Conservation (phyloP, 2,329 filamentous ascomycete species). For the Aspergillus caelatus region DNA sequence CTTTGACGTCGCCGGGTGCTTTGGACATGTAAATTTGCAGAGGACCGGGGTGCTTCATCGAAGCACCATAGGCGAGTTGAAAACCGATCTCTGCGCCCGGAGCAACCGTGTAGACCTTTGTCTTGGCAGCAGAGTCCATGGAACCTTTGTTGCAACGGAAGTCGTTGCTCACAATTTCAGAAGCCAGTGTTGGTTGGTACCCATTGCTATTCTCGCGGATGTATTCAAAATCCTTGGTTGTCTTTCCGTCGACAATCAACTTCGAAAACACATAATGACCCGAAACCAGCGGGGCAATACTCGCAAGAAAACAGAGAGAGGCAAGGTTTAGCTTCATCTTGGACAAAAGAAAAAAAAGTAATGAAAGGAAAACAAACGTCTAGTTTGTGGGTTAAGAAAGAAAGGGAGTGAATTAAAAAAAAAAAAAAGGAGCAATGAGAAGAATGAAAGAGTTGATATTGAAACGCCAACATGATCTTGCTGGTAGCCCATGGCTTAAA, state of each 20-base stretch:
- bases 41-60: slow-evolving; percentile 27
- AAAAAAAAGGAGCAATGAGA: not conserved
- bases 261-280: slow-evolving; percentile 21
- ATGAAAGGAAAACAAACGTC: not conserved
- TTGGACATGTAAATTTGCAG: slow-evolving; percentile 31
- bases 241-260: slow-evolving; percentile 16
- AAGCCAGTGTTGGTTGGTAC: slow-evolving; percentile 18
- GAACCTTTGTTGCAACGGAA: slow-evolving; percentile 25
- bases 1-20: slow-evolving; percentile 18
- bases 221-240: slow-evolving; percentile 21
- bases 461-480: too few species aligned
- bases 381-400: not conserved
- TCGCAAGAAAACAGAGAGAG: slow-evolving; percentile 2
- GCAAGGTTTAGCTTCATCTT: slow-evolving; percentile 1
- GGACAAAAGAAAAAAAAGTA: not conserved
- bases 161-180: slow-evolving; percentile 16
- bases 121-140: slow-evolving; percentile 15
- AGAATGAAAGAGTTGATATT: not conserved
- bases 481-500: too few species aligned
- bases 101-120: slow-evolving; percentile 19
- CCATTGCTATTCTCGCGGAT: slow-evolving; percentile 21
- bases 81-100: slow-evolving; percentile 22
- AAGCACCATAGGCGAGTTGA: slow-evolving; percentile 21
- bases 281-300: slow-evolving; percentile 8
- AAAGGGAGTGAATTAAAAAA: not conserved